Percentiles rank a stretch among this genome's conserved stretches.
Conservation (phyloP, 2,329 filamentous ascomycete genomes). For the Aureobasidium vineae region DNA sequence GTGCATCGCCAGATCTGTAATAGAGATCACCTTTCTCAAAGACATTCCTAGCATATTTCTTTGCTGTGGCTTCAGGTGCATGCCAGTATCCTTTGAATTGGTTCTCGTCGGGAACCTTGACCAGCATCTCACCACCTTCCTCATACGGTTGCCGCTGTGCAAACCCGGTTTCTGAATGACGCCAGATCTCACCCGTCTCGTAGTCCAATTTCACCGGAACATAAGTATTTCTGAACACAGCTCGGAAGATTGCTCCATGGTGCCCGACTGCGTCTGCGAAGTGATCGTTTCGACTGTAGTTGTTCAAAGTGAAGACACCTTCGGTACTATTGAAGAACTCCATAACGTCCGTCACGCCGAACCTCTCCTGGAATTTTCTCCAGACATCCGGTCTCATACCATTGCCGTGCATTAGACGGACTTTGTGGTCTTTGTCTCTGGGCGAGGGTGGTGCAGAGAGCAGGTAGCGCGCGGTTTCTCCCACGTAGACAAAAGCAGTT, state of each 20-base stretch:
- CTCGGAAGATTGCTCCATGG: constrained; percentile 62
- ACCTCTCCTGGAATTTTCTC: constrained; percentile 62
- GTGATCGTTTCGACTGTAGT: constrained; percentile 58
- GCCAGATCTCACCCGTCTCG: constrained; percentile 63
- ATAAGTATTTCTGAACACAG: constrained; percentile 53
- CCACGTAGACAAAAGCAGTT: constrained; percentile 73
- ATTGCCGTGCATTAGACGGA: constrained; percentile 64
- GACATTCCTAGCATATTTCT: constrained; percentile 51
- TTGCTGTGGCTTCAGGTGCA: constrained; percentile 63
- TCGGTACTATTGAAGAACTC: constrained; percentile 81
- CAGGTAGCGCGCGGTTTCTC: constrained; percentile 72
- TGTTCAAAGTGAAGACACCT: constrained; percentile 60
- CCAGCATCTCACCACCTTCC: constrained; percentile 71
- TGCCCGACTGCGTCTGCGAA: constrained; percentile 65
- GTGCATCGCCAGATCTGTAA: constrained; percentile 51
- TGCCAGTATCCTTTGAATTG: constrained; percentile 69
- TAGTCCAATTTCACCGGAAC: constrained; percentile 68
- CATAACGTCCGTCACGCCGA: constrained; percentile 60
- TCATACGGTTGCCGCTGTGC: constrained; percentile 62
- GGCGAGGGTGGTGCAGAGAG: constrained; percentile 65
- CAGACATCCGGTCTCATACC: constrained; percentile 68
- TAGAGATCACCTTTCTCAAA: constrained; percentile 50
- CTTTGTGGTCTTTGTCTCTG: constrained; percentile 58
- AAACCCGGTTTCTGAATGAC: constrained; percentile 67
- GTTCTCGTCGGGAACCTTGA: constrained; percentile 56